Base-by-base conservation (phyloP, 331 rosid genomes). In the Pyracantha coccinea region DNA sequence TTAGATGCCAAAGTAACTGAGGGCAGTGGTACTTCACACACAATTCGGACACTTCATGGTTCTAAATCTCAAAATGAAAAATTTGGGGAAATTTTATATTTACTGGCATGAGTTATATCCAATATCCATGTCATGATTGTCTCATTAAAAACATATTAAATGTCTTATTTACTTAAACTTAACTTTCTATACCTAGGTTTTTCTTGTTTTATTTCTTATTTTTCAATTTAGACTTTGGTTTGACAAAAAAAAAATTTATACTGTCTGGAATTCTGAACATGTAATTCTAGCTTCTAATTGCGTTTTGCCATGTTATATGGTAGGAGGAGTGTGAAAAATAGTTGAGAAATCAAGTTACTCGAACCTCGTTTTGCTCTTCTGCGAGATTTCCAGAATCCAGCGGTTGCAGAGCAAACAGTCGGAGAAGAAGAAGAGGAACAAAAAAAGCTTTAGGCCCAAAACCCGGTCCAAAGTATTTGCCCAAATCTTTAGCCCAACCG, bases 241-340 rank as follows among this genome's bases (percentile, higher is more conserved):
- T 25, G 28, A 25, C 28, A 25, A 25, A 38, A 33, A 8, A 8
- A 35, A 35, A 35, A 35, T 0, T 10, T 38, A 19, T 69, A 50
- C 32, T 2, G 29, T 58, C 16, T 21, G 28, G 7, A 79, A 60
- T 47, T 50, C 55, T 50, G 8, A 50, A 77, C 47, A 5, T 24
- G 44, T n/a, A 53, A 31, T 28, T 78, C 45, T 66, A 66, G 10
- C 29, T 65, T 68, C 59, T 72, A 45, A 80, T 61, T 73, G 28
- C 3, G 41, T 29, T 62, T 53, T 70, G 21, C 27, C 53, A 61
- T 64, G 44, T 59, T 52, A 28, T 21, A n/a, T n/a, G n/a, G n/a
- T n/a, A n/a, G n/a, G n/a, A n/a, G n/a, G n/a, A n/a, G n/a, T n/a
- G n/a, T n/a, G n/a, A n/a, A n/a, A n/a, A n/a, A n/a, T n/a, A n/a